Conservation (phyloP, 768 basidiomycete species). For the Rhodosporidiobolus sp. region DNA sequence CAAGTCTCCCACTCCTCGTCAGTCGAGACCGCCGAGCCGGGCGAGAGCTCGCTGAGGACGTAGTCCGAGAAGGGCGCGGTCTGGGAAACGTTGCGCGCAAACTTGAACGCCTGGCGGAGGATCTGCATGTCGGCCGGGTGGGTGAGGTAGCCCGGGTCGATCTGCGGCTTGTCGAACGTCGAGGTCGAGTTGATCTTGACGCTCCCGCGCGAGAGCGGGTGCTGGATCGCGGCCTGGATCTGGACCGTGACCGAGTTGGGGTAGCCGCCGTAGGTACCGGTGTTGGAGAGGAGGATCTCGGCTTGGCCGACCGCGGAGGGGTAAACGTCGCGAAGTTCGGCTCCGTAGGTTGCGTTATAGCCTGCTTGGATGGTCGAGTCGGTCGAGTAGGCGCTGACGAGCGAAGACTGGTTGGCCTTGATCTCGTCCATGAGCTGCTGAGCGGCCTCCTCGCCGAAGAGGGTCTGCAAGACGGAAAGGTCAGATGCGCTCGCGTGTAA, state of each 20-base stretch:
- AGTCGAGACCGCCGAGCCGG: constrained; percentile 47
- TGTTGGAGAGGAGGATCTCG: constrained; percentile 58
- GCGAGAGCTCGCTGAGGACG: constrained; percentile 48
- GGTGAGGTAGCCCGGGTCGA: constrained; percentile 56
- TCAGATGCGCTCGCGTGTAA: neutral
- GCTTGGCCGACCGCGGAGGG: constrained; percentile 53
- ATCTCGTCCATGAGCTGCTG: constrained; percentile 57
- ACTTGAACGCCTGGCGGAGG: constrained; percentile 45
- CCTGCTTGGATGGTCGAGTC: constrained; percentile 34
- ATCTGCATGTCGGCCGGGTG: constrained; percentile 47
- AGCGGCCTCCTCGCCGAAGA: constrained; percentile 53
- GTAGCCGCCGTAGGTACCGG: constrained; percentile 52
- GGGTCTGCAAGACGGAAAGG: constrained; percentile 47
- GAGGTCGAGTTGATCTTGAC: constrained; percentile 62
- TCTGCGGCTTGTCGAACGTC: constrained; percentile 59
- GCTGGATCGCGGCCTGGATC: constrained; percentile 66
- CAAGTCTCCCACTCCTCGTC: constrained; percentile 48
- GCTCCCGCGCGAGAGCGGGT: constrained; percentile 63
- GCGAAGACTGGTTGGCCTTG: constrained; percentile 55
- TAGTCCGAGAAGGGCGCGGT: constrained; percentile 48
- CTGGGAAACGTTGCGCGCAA: constrained; percentile 48
- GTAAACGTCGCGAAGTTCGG: constrained; percentile 40
- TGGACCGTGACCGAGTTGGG: constrained; percentile 49
- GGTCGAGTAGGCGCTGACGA: constrained; percentile 37
- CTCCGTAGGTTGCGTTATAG: constrained; percentile 43